Conservation (phyloP, 176 grass and related monocot genomes). For the Pontederia paniculata region DNA sequence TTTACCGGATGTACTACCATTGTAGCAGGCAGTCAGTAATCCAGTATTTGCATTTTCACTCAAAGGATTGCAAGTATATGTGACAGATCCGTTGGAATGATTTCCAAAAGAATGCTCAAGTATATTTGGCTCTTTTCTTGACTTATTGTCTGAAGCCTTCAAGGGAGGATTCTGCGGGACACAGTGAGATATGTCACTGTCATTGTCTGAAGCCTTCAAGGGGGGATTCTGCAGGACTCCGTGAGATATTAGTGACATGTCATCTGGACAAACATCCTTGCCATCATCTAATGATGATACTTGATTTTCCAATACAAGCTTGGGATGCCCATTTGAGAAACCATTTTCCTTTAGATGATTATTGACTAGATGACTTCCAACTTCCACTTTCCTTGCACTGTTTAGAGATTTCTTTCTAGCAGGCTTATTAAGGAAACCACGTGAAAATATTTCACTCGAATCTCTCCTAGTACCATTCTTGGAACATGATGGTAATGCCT, state of each 20-base stretch:
- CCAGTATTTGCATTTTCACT: not conserved
- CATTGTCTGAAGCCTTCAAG: no score
- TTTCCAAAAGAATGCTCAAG: not conserved
- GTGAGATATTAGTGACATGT: no score
- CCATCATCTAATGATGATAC: conserved; percentile 3
- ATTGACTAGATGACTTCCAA: conserved; percentile 12
- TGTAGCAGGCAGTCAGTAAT: not conserved
- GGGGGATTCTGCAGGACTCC: no score
- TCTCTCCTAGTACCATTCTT: conserved; percentile 28
- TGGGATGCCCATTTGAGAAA: conserved; percentile 25
- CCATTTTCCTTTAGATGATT: conserved; percentile 28
- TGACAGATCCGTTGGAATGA: conserved; percentile 1
- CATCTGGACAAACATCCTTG: conserved; percentile 4
- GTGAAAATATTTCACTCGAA: conserved; percentile 39
- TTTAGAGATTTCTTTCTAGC: conserved; percentile 32
- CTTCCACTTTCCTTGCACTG: conserved; percentile 20
- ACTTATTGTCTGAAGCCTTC: conserved; percentile 9
- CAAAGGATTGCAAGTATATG: not conserved
- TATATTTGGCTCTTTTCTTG: conserved; percentile 1
- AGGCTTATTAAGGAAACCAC: conserved; percentile 49
- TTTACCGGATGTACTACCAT: not conserved
- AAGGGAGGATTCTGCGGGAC: conserved; percentile 17
- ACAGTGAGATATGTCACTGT: conserved; percentile 22
- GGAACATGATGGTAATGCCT: conserved; percentile 6
- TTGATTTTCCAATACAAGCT: not conserved